Evolutionary conservation across 345 rosid species (phyloP).

Genomic region (Populus euphratica): DNA sequence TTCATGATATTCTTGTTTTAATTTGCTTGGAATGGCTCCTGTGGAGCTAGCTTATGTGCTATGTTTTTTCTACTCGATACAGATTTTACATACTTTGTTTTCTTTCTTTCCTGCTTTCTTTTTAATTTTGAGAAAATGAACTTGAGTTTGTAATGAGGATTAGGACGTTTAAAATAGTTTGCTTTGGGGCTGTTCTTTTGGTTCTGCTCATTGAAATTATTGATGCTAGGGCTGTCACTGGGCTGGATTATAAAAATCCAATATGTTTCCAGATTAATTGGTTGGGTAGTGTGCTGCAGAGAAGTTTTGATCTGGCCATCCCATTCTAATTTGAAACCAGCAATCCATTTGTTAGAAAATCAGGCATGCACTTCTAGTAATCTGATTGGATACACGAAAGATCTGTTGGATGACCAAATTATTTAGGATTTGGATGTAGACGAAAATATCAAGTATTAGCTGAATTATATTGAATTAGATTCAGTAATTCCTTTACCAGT

Average conservation of each 20-base stretch:
- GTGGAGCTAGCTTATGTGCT: background rate
- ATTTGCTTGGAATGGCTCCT: background rate
- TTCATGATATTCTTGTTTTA: background rate
- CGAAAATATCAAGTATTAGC: background rate
- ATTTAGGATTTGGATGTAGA: background rate
- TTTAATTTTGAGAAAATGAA: background rate
- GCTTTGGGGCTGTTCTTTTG: background rate
- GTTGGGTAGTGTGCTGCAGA: background rate
- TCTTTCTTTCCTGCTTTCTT: background rate
- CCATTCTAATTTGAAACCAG: background rate
- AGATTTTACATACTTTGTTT: background rate
- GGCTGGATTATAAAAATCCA: background rate
- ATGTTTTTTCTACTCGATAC: background rate
- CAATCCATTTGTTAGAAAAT: background rate
- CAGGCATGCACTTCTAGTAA: background rate
- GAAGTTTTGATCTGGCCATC: background rate
- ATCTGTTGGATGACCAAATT: too few species aligned
- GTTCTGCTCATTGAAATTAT: background rate
- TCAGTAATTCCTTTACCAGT: background rate
- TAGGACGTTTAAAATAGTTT: background rate
- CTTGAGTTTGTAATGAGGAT: background rate
- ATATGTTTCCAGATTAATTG: background rate
- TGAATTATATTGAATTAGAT: background rate
- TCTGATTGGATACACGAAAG: background rate
- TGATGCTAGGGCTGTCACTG: background rate